Percentiles rank a stretch among this genome's conserved stretches.
Conservation (phyloP, 257 asterid species). For the Solanum rostratum region DNA sequence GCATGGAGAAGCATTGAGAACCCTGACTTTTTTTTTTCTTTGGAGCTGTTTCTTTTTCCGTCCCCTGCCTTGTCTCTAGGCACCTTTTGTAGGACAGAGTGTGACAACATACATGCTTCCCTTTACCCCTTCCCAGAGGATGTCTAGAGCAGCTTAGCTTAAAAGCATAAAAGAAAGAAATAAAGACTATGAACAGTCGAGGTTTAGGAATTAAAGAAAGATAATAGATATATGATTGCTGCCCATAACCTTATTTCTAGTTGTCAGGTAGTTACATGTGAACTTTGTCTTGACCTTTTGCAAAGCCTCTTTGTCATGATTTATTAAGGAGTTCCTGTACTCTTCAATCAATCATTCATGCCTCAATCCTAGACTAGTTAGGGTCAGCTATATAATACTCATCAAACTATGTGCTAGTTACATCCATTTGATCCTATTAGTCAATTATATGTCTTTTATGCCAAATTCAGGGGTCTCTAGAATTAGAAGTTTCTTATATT, state of each 20-base stretch:
- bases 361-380: background rate
- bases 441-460: background rate
- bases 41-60: no score
- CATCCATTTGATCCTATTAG: background rate
- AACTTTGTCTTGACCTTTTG: background rate
- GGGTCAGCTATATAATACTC: background rate
- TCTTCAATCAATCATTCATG: background rate
- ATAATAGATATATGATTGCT: background rate
- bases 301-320: background rate
- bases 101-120: background rate
- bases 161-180: background rate
- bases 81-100: background rate
- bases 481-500: background rate
- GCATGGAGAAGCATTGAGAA: background rate
- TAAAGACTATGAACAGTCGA: background rate
- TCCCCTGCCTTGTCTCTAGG: background rate
- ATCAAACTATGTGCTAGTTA: background rate
- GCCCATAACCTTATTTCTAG: background rate
- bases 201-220: background rate
- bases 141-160: background rate
- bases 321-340: background rate
- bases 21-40: no score
- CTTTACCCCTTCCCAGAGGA: background rate
- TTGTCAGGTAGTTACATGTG: background rate
- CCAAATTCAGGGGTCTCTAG: background rate